A percentile compares a stretch with the other conserved stretches of the same genome.
phyloP scores from a whole-genome alignment of 495 filamentous ascomycete species.

The Aspergillus bertholletiae region DNA sequence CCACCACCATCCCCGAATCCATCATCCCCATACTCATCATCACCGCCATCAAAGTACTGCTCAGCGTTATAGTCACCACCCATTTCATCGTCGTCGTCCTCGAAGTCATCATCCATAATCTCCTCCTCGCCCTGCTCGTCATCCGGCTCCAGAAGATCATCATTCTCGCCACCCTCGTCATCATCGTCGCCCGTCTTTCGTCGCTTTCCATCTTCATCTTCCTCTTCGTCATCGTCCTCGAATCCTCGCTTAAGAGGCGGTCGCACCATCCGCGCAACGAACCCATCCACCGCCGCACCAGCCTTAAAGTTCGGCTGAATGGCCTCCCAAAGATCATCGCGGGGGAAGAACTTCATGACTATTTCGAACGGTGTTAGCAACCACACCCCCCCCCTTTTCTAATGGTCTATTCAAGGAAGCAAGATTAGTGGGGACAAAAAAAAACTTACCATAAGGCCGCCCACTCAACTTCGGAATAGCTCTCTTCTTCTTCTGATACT shows the following conservation, averaged over 20 bases:
- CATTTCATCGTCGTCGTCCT: slow-evolving; percentile 55
- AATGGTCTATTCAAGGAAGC: too few relatives aligned
- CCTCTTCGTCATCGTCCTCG: slow-evolving; percentile 45
- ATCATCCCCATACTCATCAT: slow-evolving; percentile 54
- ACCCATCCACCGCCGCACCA: slow-evolving; percentile 32
- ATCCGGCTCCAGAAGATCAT: slow-evolving; percentile 38
- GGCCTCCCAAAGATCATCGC: slow-evolving; percentile 46
- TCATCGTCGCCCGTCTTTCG: slow-evolving; percentile 30
- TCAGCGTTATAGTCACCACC: slow-evolving; percentile 62
- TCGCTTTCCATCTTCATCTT: slow-evolving; percentile 25
- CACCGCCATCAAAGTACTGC: slow-evolving; percentile 62
- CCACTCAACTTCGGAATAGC: slow-evolving; percentile 47
- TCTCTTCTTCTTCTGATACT: slow-evolving; percentile 52
- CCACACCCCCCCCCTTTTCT: neutral
- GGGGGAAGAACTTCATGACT: slow-evolving; percentile 55
- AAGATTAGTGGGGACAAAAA: neutral
- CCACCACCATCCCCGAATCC: slow-evolving; percentile 47
- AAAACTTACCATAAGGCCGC: slow-evolving; percentile 45
- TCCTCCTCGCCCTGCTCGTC: slow-evolving; percentile 49
- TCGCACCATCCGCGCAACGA: slow-evolving; percentile 15
- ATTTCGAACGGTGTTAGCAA: neutral
- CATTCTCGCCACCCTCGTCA: slow-evolving; percentile 29
- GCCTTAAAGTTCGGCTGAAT: slow-evolving; percentile 46
- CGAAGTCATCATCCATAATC: slow-evolving; percentile 54
- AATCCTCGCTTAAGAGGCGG: slow-evolving; percentile 37